phyloP scores from a whole-genome alignment of 2,329 filamentous ascomycete species.

The Hymenoscyphus repandus region DNA sequence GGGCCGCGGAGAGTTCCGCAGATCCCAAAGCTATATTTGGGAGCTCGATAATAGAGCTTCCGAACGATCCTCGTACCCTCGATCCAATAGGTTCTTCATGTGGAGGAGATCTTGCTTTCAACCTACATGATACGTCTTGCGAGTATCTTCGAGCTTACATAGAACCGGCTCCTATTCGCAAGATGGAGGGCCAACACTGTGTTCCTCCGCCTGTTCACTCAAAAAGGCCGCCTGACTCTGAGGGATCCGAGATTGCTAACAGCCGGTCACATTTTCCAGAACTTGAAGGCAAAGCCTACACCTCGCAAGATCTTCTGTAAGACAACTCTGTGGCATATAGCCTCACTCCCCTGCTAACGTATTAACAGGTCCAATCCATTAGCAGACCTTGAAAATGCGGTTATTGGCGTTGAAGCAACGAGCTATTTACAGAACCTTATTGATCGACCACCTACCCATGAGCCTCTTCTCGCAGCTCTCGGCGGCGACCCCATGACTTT shows the following conservation, averaged over 20 bases:
- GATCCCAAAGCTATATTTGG: no score
- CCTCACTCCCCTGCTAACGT: not conserved
- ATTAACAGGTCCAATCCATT: constrained; percentile 44
- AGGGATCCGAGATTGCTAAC: not conserved
- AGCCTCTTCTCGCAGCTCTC: constrained; percentile 84
- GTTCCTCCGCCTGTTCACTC: not conserved
- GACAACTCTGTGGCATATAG: not conserved
- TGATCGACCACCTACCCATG: constrained; percentile 63
- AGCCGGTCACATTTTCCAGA: not conserved
- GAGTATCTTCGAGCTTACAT: no score
- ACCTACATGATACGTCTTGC: no score
- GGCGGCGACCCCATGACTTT: constrained; percentile 82
- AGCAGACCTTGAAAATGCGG: constrained; percentile 65
- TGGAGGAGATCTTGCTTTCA: no score
- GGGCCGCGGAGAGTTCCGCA: no score
- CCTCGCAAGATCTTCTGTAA: constrained; percentile 11
- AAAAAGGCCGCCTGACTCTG: not conserved
- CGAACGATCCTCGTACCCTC: no score
- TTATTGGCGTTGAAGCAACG: constrained; percentile 82
- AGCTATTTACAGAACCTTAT: constrained; percentile 82
- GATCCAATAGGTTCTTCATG: no score
- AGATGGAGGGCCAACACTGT: no score
- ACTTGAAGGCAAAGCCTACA: constrained; percentile 11
- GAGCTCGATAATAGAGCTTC: no score
- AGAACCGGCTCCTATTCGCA: no score